Conservation (phyloP, 805 yeast species). For the Brettanomyces naardenensis region DNA sequence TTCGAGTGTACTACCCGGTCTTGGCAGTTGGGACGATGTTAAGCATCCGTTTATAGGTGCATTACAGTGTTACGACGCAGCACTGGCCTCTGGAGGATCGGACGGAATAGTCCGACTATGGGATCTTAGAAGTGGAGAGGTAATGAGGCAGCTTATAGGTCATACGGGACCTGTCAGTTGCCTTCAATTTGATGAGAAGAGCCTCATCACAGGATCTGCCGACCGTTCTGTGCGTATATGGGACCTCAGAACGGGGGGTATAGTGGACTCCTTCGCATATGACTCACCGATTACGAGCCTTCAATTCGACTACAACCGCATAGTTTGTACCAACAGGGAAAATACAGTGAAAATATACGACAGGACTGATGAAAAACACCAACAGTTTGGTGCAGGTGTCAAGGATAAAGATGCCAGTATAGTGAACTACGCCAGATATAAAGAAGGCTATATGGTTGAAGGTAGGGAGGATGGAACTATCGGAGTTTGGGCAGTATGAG, state of each 20-base stretch:
- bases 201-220: constrained; percentile 53
- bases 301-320: constrained; percentile 50
- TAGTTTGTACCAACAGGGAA: constrained; percentile 44
- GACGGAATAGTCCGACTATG: constrained; percentile 71
- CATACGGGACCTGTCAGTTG: constrained; percentile 65
- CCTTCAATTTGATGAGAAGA: constrained; percentile 60
- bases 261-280: constrained; percentile 54
- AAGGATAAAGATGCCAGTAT: constrained; percentile 19
- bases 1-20: not conserved
- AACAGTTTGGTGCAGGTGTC: constrained; percentile 41
- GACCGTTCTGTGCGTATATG: constrained; percentile 62
- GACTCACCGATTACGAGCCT: constrained; percentile 47
- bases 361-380: constrained; percentile 43
- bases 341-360: constrained; percentile 49
- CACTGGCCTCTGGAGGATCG: constrained; percentile 69
- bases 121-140: constrained; percentile 69
- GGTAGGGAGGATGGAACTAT: constrained; percentile 55
- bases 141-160: constrained; percentile 52
- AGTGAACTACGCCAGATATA: constrained; percentile 39
- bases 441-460: constrained; percentile 59
- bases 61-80: constrained; percentile 65
- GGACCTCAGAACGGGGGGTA: constrained; percentile 65
- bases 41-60: constrained; percentile 49
- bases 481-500: constrained; percentile 51
- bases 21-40: constrained; percentile 4